phyloP scores from a whole-genome alignment of 495 filamentous ascomycete species.

The Aspergillus nanangensis region DNA sequence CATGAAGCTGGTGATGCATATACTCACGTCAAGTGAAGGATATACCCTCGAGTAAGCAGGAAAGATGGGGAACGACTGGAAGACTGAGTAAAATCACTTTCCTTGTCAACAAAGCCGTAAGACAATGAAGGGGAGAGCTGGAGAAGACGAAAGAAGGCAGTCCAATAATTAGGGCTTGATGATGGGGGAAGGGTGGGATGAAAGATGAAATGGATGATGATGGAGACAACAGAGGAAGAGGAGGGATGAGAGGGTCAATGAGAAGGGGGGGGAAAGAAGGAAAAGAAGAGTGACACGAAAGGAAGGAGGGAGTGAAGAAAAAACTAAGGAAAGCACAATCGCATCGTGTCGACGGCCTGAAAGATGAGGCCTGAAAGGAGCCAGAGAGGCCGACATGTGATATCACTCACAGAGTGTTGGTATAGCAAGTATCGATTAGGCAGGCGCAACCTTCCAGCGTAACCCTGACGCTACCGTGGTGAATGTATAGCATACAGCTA shows the following conservation, averaged over 20 bases:
- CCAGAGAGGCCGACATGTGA: too few species aligned
- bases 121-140: not conserved
- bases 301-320: slow-evolving; percentile 1
- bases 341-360: not conserved
- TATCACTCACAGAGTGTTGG: too few species aligned
- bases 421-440: too few species aligned
- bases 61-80: not conserved
- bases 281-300: not conserved
- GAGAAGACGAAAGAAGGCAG: not conserved
- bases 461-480: too few species aligned
- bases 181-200: slow-evolving; percentile 17
- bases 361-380: too few species aligned
- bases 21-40: too few species aligned
- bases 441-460: too few species aligned
- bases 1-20: too few species aligned
- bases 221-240: not conserved
- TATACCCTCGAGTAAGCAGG: too few species aligned
- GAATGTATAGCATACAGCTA: too few species aligned
- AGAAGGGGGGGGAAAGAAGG: slow-evolving; percentile 15
- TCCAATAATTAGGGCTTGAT: slow-evolving; percentile 9
- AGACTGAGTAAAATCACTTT: too few species aligned
- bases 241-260: slow-evolving; percentile 2
- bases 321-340: not conserved
- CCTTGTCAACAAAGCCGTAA: too few species aligned
- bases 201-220: slow-evolving; percentile 7